A percentile compares a stretch with the other conserved stretches of the same genome.
These are phyloP conservation scores for Rhododendron williamsianum DNA, from an alignment of 148 eudicot genomes.

Conservation along the genomic window DNA sequence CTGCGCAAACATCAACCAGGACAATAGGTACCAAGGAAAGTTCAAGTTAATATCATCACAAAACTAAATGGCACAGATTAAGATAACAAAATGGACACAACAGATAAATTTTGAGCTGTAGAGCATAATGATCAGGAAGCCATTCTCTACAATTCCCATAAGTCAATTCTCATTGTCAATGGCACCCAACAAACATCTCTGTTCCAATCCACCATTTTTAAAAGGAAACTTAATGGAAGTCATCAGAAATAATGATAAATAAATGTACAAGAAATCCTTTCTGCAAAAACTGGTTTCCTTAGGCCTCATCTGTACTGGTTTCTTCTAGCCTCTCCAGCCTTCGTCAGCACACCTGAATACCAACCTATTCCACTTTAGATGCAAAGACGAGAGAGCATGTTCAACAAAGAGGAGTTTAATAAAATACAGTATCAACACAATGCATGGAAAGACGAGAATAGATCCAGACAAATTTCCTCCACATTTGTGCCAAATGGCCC, in stretches of 20 bases:
- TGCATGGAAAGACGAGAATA: background rate
- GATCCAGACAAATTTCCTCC: background rate
- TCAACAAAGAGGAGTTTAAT: background rate
- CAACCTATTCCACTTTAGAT: background rate
- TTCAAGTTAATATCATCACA: background rate
- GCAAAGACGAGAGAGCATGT: background rate
- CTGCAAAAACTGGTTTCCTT: background rate
- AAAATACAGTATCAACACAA: background rate
- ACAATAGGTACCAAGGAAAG: background rate
- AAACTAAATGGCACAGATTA: background rate
- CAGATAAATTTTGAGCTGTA: background rate
- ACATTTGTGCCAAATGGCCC: background rate
- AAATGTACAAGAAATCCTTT: background rate
- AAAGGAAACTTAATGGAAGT: background rate
- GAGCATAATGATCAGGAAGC: background rate
- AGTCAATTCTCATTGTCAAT: background rate
- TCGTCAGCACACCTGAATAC: conserved; percentile 11
- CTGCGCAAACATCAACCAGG: background rate
- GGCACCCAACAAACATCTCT: background rate
- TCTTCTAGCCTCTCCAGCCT: conserved; percentile 15
- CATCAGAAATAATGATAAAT: background rate
- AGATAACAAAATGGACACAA: background rate
- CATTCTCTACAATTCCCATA: background rate
- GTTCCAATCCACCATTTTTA: background rate
- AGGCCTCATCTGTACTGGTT: conserved; percentile 10